These are phyloP conservation scores for Schwanniomyces polymorphus DNA, from an alignment of 805 yeast genomes.

Conservation along the genomic window DNA sequence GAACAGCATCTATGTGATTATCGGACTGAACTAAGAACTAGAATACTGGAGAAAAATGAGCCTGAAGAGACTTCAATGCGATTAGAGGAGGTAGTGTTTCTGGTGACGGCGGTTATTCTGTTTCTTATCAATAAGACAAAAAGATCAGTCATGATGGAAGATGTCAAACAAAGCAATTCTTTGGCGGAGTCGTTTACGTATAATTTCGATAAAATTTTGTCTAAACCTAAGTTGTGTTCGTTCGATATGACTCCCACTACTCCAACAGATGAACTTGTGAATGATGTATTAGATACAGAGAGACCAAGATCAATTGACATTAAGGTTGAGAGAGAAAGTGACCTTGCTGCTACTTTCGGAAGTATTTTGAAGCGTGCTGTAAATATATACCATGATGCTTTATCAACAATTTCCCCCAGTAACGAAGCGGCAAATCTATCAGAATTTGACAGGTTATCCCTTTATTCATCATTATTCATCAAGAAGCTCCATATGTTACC, in stretches of 20 bases:
- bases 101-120: slow-evolving; percentile 14
- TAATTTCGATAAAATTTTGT: slow-evolving; percentile 14
- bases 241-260: slow-evolving; percentile 9
- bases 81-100: slow-evolving; percentile 18
- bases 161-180: slow-evolving; percentile 6
- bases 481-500: not conserved
- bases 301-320: not conserved
- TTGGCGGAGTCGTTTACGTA: slow-evolving; percentile 8
- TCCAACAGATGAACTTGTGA: slow-evolving; percentile 15
- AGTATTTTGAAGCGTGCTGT: slow-evolving; percentile 13
- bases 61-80: slow-evolving; percentile 16
- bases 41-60: slow-evolving; percentile 9
- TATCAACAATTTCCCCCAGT: not conserved
- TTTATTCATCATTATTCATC: not conserved
- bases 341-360: slow-evolving; percentile 16
- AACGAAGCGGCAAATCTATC: not conserved
- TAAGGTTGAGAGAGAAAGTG: slow-evolving; percentile 10
- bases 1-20: slow-evolving; percentile 19
- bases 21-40: slow-evolving; percentile 5
- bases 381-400: slow-evolving; percentile 2
- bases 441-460: not conserved
- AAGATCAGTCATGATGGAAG: slow-evolving; percentile 13
- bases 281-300: slow-evolving; percentile 5
- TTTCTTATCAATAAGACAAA: slow-evolving; percentile 13
- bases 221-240: slow-evolving; percentile 17